Percentiles rank a stretch among this genome's conserved stretches.
phyloP scores from a whole-genome alignment of 2,329 filamentous ascomycete genomes.

The Fulvia fulva region DNA sequence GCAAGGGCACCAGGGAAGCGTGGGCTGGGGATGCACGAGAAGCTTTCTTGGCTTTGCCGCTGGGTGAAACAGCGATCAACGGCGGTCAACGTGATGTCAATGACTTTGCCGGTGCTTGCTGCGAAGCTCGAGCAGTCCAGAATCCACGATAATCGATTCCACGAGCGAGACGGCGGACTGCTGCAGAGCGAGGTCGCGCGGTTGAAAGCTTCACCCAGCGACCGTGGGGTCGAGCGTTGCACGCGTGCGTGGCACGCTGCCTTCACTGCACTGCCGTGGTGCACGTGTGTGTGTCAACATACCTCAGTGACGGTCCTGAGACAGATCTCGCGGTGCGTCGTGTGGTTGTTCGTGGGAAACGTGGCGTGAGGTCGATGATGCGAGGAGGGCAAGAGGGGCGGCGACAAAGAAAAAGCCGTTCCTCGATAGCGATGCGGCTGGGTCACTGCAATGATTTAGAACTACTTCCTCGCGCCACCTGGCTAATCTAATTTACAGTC shows the following conservation, averaged over 20 bases:
- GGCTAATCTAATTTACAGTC: neutral
- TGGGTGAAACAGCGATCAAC: constrained; percentile 16
- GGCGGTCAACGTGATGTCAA: constrained; percentile 5
- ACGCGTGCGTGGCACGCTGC: too few relatives aligned
- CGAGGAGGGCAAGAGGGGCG: neutral
- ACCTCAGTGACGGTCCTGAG: neutral
- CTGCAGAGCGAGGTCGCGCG: neutral
- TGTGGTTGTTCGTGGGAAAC: neutral
- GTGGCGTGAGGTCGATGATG: neutral
- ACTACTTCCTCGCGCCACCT: neutral
- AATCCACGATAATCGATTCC: neutral
- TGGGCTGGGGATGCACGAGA: constrained; percentile 4
- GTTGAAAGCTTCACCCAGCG: neutral
- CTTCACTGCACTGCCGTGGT: too few relatives aligned
- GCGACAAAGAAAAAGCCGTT: neutral
- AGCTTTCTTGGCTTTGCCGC: constrained; percentile 9
- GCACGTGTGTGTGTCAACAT: neutral
- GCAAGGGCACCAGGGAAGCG: constrained; percentile 3
- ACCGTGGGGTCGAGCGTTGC: neutral
- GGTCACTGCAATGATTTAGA: neutral
- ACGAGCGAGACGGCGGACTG: too few relatives aligned
- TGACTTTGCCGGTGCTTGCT: neutral
- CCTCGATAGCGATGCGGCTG: neutral
- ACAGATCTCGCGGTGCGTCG: neutral
- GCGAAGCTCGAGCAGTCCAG: neutral